These are phyloP conservation scores for Schizothecium vesticola DNA, from an alignment of 495 filamentous ascomycete species.

Conservation along the genomic window DNA sequence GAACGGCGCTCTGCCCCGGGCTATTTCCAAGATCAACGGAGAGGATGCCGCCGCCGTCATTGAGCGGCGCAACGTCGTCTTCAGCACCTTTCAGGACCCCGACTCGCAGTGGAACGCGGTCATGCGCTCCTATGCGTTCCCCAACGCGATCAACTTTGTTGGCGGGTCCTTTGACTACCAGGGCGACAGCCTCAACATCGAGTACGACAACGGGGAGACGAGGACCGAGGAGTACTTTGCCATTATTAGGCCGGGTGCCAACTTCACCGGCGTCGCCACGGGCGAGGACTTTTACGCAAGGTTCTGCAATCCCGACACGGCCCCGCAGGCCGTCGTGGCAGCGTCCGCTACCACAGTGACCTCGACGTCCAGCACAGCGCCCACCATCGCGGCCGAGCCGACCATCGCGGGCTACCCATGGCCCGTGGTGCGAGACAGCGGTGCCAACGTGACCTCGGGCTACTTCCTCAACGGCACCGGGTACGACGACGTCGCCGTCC, in stretches of 20 bases:
- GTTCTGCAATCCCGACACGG: constrained; percentile 26
- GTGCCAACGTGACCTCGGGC: constrained; percentile 24
- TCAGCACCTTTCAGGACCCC: constrained; percentile 25
- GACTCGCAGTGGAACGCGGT: constrained; percentile 31
- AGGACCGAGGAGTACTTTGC: constrained; percentile 18
- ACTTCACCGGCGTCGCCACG: constrained; percentile 19
- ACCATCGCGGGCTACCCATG: constrained; percentile 19
- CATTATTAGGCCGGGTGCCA: constrained; percentile 13
- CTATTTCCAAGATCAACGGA: constrained; percentile 29
- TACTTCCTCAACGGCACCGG: constrained; percentile 37
- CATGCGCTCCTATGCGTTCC: constrained; percentile 16
- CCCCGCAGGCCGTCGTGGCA: neutral
- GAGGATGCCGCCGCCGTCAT: constrained; percentile 24
- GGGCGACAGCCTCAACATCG: constrained; percentile 21
- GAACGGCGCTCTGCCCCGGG: constrained; percentile 9
- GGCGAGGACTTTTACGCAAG: constrained; percentile 24
- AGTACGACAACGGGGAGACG: constrained; percentile 21
- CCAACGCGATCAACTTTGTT: constrained; percentile 11
- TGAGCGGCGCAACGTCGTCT: constrained; percentile 15
- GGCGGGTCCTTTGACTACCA: constrained; percentile 12
- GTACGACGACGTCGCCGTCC: constrained; percentile 38
- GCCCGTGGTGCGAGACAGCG: constrained; percentile 19
- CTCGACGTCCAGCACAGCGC: neutral
- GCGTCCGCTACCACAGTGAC: neutral
- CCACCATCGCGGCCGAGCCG: constrained; percentile 1